phyloP scores from a whole-genome alignment of 345 rosid genomes.

The Excoecaria cochinchinensis region DNA sequence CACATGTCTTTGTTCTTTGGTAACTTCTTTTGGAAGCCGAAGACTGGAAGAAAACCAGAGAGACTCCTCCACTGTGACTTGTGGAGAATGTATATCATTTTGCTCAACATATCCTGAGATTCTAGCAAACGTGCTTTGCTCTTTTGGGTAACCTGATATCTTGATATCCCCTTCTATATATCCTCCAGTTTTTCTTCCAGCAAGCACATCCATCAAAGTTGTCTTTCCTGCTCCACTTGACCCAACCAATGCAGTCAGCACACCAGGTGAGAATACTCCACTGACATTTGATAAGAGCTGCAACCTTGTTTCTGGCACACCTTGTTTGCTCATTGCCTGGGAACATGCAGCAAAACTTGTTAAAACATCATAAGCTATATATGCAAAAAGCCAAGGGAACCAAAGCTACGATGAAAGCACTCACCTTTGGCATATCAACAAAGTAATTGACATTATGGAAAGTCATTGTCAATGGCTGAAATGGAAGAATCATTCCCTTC shows the following conservation, averaged over 20 bases:
- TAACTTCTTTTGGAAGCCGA: conserved; percentile 78
- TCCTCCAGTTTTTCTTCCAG: conserved; percentile 95
- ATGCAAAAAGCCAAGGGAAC: neutral
- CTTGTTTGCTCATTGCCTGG: conserved; percentile 76
- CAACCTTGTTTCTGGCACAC: conserved; percentile 65
- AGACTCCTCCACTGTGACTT: conserved; percentile 90
- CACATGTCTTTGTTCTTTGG: conserved; percentile 57
- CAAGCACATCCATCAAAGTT: conserved; percentile 95
- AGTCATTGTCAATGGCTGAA: conserved; percentile 86
- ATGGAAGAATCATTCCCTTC: conserved; percentile 95
- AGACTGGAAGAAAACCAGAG: conserved; percentile 80
- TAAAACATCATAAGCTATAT: neutral
- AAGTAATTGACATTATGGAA: conserved; percentile 86
- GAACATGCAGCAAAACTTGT: conserved; percentile 7
- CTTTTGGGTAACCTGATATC: conserved; percentile 80
- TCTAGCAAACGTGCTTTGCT: conserved; percentile 81
- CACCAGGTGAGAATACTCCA: conserved; percentile 94
- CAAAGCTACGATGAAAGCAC: conserved; percentile 1
- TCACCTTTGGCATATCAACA: conserved; percentile 95
- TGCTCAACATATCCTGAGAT: conserved; percentile 96
- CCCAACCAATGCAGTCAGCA: conserved; percentile 93
- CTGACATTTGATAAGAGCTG: conserved; percentile 73
- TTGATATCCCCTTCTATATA: conserved; percentile 77
- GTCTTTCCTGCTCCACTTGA: conserved; percentile 98
- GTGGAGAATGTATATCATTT: conserved; percentile 96